Evolutionary conservation across 2,329 filamentous ascomycete species (phyloP).

Genomic region (Lasiodiplodia sp.): DNA sequence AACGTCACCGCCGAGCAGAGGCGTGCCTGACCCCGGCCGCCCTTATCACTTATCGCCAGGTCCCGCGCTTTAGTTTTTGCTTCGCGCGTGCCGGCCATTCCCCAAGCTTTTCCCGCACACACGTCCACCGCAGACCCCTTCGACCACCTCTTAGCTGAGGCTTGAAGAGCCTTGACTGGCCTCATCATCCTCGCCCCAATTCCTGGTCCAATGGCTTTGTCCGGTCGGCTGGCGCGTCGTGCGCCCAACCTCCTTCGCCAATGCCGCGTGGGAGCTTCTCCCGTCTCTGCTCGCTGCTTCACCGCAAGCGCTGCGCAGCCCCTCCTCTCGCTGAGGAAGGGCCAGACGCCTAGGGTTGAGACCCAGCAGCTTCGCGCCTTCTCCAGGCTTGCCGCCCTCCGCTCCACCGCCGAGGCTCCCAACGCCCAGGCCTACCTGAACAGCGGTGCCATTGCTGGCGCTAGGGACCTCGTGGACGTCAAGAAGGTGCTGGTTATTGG

Average conservation of each 20-base stretch:
- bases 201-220: slow-evolving; percentile 46
- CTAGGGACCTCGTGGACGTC: slow-evolving; percentile 80
- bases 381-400: slow-evolving; percentile 43
- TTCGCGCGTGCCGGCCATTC: slow-evolving; percentile 16
- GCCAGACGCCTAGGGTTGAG: slow-evolving; percentile 42
- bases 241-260: slow-evolving; percentile 44
- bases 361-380: slow-evolving; percentile 48
- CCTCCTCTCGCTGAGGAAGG: slow-evolving; percentile 40
- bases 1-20: slow-evolving; percentile 20
- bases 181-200: slow-evolving; percentile 23
- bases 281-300: slow-evolving; percentile 42
- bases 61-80: slow-evolving; percentile 29
- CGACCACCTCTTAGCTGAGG: slow-evolving; percentile 26
- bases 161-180: slow-evolving; percentile 39
- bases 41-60: slow-evolving; percentile 30
- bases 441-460: slow-evolving; percentile 82
- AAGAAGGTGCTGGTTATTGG: slow-evolving; percentile 98
- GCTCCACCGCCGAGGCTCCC: slow-evolving; percentile 71
- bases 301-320: slow-evolving; percentile 43
- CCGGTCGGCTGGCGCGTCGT: slow-evolving; percentile 51
- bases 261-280: slow-evolving; percentile 41
- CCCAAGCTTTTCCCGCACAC: slow-evolving; percentile 18
- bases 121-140: slow-evolving; percentile 5
- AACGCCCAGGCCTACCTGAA: slow-evolving; percentile 87
- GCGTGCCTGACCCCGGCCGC: slow-evolving; percentile 18